phyloP scores from a whole-genome alignment of 2,329 filamentous ascomycete genomes.

The Sarocladium brachiariae region DNA sequence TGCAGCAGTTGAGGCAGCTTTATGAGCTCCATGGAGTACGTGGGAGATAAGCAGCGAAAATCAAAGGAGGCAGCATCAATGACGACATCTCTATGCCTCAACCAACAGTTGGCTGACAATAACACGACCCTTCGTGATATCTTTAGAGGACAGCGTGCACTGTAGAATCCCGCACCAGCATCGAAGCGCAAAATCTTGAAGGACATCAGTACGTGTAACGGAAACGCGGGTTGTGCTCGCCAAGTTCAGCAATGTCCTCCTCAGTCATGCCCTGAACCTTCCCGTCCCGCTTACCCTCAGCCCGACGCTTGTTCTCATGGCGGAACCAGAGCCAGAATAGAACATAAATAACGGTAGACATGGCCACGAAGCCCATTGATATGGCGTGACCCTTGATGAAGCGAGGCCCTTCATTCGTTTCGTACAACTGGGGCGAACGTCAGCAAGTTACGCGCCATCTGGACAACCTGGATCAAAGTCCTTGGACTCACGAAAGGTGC shows the following conservation, averaged over 20 bases:
- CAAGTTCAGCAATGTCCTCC: conserved; percentile 24
- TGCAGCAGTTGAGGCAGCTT: background rate
- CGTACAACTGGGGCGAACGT: conserved; percentile 17
- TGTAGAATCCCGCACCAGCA: too few species aligned
- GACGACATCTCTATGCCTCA: background rate
- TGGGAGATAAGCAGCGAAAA: background rate
- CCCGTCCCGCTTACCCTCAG: conserved; percentile 21
- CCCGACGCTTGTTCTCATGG: conserved; percentile 27
- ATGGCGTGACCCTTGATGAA: conserved; percentile 44
- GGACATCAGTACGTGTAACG: conserved; percentile 21
- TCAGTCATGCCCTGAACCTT: conserved; percentile 21
- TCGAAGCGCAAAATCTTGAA: too few species aligned
- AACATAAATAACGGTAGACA: conserved; percentile 36
- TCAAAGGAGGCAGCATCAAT: conserved; percentile 4
- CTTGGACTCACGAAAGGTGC: conserved; percentile 40
- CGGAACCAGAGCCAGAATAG: conserved; percentile 25
- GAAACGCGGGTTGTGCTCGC: conserved; percentile 24
- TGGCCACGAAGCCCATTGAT: conserved; percentile 38
- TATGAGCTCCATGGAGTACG: background rate
- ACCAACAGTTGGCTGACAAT: background rate
- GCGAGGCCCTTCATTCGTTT: conserved; percentile 30
- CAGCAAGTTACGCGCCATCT: background rate
- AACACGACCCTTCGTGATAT: too few species aligned
- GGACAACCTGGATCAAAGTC: background rate
- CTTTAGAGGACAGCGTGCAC: too few species aligned